Base-by-base conservation (phyloP, 2,329 filamentous ascomycete genomes). In the Ophiostoma piceae region DNA sequence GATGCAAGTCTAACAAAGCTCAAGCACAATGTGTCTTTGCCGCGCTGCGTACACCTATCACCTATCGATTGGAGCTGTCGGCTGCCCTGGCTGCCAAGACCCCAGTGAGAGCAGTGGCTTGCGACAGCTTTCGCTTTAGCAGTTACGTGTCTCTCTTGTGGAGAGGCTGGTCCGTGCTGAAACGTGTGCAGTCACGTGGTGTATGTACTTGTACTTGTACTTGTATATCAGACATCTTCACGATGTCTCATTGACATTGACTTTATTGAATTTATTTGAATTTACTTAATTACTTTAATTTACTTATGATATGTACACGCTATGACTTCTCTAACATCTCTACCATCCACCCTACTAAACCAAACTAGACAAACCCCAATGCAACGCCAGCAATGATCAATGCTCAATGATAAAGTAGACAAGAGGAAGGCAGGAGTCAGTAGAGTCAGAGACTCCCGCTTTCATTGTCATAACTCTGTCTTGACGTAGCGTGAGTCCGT, bases 391-490 rank as follows among this genome's bases (percentile, higher is more conserved):
- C 35, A 35, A 35, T 35, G 35, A 35, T n/a, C 35, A 35, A 35
- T 35, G 35, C 4, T 35, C 8, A 35, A 35, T 35, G 35, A 35
- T 5, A 35, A 35, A 2, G 35, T 29, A 29, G 26, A 29, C 26
- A 35, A 35, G 35, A 5, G 8, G 35, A 35, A 11, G n/a, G 47
- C 47, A 54, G 47, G 47, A 22, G n/a, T n/a, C 7, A 54, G n/a
- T n/a, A 9, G n/a, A 54, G n/a, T 22, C 19, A 16, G 29, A 65
- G 29, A 65, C 62, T 35, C 26, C 57, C 14, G 57, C 57, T 14
- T 26, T 70, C 64, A 65, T 54, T 35, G 47, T 73, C 70, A 75
- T 62, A 75, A 68, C 67, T 75, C 74, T 3, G 74, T 74, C 68
- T 74, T 74, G 29, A 37, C 32, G 39, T 69, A 47, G n/a, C 70